Conservation (phyloP, 768 basidiomycete species). For the Neoboletus subvelutipes region DNA sequence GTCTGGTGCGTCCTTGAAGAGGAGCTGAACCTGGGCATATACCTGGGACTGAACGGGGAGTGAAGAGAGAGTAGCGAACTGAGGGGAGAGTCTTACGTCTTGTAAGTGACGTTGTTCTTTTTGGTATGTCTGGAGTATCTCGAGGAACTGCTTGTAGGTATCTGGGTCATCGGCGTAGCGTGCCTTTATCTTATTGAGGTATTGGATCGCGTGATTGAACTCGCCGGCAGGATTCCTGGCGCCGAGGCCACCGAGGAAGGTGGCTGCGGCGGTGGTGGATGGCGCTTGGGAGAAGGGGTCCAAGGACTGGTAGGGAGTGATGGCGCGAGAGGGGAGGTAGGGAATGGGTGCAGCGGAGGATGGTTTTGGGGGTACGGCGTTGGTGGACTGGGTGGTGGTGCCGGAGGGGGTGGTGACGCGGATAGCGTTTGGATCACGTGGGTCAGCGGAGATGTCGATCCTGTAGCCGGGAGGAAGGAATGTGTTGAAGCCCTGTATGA, state of each 20-base stretch:
- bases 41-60: slow-evolving; percentile 57
- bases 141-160: slow-evolving; percentile 87
- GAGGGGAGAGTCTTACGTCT: slow-evolving; percentile 51
- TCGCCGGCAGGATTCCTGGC: slow-evolving; percentile 56
- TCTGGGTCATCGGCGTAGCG: slow-evolving; percentile 88
- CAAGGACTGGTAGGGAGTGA: slow-evolving; percentile 43
- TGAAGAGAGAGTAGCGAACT: neutral
- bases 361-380: slow-evolving; percentile 33
- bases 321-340: slow-evolving; percentile 45
- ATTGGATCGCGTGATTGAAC: slow-evolving; percentile 94
- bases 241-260: slow-evolving; percentile 61
- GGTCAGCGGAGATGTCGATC: slow-evolving; percentile 80
- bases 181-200: slow-evolving; percentile 97
- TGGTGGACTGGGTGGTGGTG: slow-evolving; percentile 65
- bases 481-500: slow-evolving; percentile 98
- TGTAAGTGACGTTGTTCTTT: slow-evolving; percentile 75
- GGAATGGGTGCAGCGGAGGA: slow-evolving; percentile 16
- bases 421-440: slow-evolving; percentile 67
- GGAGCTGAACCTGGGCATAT: slow-evolving; percentile 72
- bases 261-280: slow-evolving; percentile 58
- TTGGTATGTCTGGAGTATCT: slow-evolving; percentile 85
- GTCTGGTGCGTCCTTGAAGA: slow-evolving; percentile 82
- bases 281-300: slow-evolving; percentile 49
- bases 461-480: slow-evolving; percentile 94
- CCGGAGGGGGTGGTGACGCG: slow-evolving; percentile 81